Conservation (phyloP, 2,329 filamentous ascomycete genomes). For the Pseudocercospora musae region DNA sequence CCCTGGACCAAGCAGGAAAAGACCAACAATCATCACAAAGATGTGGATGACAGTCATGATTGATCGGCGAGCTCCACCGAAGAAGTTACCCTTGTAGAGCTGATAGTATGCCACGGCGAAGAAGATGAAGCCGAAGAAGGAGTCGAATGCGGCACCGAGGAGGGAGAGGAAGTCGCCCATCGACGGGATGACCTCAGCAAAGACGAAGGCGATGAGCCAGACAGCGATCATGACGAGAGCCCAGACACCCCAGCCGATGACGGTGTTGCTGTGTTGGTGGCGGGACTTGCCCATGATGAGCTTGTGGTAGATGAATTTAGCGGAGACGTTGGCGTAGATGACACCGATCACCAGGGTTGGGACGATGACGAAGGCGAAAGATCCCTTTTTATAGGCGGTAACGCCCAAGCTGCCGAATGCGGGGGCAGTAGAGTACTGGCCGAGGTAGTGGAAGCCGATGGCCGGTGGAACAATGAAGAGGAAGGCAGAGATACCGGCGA, state of each 20-base stretch:
- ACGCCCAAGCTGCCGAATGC: conserved; percentile 49
- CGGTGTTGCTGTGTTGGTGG: conserved; percentile 48
- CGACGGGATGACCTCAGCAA: conserved; percentile 48
- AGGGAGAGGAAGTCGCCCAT: conserved; percentile 52
- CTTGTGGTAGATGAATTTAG: conserved; percentile 48
- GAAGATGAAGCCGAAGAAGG: conserved; percentile 52
- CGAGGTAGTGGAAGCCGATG: conserved; percentile 49
- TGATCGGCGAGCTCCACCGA: conserved; percentile 35
- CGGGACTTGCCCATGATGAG: conserved; percentile 44
- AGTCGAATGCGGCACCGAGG: conserved; percentile 49
- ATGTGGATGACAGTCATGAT: conserved; percentile 47
- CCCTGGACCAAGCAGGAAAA: conserved; percentile 52
- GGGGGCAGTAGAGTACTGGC: conserved; percentile 50
- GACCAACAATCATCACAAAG: conserved; percentile 44
- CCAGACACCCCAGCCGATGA: conserved; percentile 50
- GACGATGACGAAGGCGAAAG: conserved; percentile 52
- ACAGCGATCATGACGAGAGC: conserved; percentile 41
- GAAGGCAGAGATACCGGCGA: conserved; percentile 45
- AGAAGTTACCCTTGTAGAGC: conserved; percentile 42
- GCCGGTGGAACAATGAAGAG: conserved; percentile 51
- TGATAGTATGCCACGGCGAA: conserved; percentile 51
- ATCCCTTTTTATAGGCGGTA: conserved; percentile 47
- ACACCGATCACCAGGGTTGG: conserved; percentile 50
- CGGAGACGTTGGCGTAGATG: conserved; percentile 56
- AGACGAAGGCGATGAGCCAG: conserved; percentile 47